These are phyloP conservation scores for Trichoderma simmonsii DNA, from an alignment of 2,329 filamentous ascomycete genomes.

Conservation along the genomic window DNA sequence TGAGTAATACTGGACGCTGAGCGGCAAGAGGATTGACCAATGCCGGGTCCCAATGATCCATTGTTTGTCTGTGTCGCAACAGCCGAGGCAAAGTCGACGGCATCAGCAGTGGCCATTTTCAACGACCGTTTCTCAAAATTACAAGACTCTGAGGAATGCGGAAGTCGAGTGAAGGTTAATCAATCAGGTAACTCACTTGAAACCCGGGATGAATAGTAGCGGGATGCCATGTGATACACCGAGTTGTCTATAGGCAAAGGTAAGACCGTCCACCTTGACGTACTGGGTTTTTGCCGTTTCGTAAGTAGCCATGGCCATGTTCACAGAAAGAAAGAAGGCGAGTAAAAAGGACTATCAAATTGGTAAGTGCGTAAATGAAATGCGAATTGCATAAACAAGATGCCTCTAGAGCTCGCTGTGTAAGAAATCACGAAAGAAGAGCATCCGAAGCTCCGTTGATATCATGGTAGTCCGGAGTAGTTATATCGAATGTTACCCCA, in stretches of 20 bases:
- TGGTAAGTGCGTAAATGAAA: neutral
- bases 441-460: neutral
- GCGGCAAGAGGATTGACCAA: conserved; percentile 44
- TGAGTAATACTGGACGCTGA: conserved; percentile 31
- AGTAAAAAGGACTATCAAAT: no score
- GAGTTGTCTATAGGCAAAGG: conserved; percentile 34
- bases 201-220: conserved; percentile 33
- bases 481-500: conserved; percentile 4
- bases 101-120: neutral
- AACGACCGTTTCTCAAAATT: neutral
- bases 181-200: conserved; percentile 27
- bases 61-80: conserved; percentile 30
- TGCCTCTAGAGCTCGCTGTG: neutral
- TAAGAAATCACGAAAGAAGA: neutral
- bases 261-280: conserved; percentile 31
- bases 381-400: neutral
- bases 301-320: conserved; percentile 29
- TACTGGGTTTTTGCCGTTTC: conserved; percentile 29
- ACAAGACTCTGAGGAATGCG: neutral
- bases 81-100: neutral
- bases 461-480: neutral
- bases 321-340: neutral
- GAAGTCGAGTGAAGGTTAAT: neutral
- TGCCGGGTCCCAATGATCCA: conserved; percentile 42
- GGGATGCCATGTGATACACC: conserved; percentile 31